phyloP scores from a whole-genome alignment of 2,329 filamentous ascomycete genomes.

The Cladosporium phlei region DNA sequence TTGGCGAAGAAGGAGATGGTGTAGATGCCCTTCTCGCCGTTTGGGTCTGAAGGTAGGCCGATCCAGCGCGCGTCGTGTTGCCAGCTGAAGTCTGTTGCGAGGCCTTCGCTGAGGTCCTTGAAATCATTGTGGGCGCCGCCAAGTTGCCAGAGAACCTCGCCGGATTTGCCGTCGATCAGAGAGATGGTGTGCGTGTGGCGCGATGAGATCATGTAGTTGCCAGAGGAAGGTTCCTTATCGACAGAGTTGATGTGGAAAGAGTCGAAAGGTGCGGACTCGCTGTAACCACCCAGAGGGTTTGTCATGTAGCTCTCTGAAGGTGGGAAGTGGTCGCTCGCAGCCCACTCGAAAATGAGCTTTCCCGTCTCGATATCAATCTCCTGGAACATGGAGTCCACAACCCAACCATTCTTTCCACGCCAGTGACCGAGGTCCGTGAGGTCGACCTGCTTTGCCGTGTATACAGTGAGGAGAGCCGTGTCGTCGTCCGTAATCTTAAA shows the following conservation, averaged over 20 bases:
- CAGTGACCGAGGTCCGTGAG: slow-evolving; percentile 25
- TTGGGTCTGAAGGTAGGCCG: slow-evolving; percentile 5
- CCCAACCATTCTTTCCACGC: slow-evolving; percentile 32
- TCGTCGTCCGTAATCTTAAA: slow-evolving; percentile 39
- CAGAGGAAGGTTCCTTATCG: slow-evolving; percentile 42
- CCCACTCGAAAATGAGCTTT: slow-evolving; percentile 39
- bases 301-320: slow-evolving; percentile 27
- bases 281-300: slow-evolving; percentile 37
- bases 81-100: slow-evolving; percentile 46
- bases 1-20: slow-evolving; percentile 45
- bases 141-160: slow-evolving; percentile 48
- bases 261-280: slow-evolving; percentile 34
- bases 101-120: slow-evolving; percentile 38
- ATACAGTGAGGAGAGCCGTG: slow-evolving; percentile 43
- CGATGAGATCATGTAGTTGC: slow-evolving; percentile 47
- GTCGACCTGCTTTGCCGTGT: slow-evolving; percentile 31
- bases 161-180: slow-evolving; percentile 41
- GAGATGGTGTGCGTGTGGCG: slow-evolving; percentile 41
- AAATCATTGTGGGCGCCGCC: slow-evolving; percentile 46
- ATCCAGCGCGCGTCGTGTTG: slow-evolving; percentile 51
- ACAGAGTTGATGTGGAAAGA: slow-evolving; percentile 53
- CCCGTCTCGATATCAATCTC: slow-evolving; percentile 40
- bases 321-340: slow-evolving; percentile 34
- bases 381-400: slow-evolving; percentile 43
- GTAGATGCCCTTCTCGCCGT: slow-evolving; percentile 27